Base-by-base conservation (phyloP, 2,329 filamentous ascomycete species). In the Neospermospora avenae region DNA sequence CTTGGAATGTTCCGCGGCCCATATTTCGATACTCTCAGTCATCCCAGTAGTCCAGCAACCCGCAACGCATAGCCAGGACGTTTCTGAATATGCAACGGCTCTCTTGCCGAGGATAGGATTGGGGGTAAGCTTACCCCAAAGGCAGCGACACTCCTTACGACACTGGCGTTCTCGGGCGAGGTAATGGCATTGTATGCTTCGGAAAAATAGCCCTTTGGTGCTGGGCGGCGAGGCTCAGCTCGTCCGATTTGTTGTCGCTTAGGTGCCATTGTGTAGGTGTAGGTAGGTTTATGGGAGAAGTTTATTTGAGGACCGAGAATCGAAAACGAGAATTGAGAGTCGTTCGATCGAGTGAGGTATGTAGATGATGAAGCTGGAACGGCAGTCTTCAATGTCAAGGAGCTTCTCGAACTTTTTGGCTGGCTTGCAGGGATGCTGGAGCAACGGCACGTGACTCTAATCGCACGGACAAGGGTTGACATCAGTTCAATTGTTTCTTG, bases 71-170 rank as follows among this genome's bases (percentile, higher is more conserved):
- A 28, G 10, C 4, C 34, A 49, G 18, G 28, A 22, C n/a, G 16
- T 22, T 39, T 22, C 20, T 5, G 18, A 14, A n/a, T 18, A 42
- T 3, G 24, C 28, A 4, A 6, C 24, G 16, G 24, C 14, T 16
- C 14, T 37, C 16, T 20, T n/a, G 24, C 41, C 28, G 18, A 25
- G 37, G 24, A 45, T 28, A 54, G 41, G n/a, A n/a, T n/a, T n/a
- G n/a, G n/a, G 24, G 6, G n/a, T 31, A 41, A n/a, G 62, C 86
- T 72, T 80, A 90, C 86, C 58, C 85, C 86, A 71, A 90, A 90
- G 68, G 89, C 74, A 65, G 83, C 79, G 67, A 90, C 76, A 71
- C 86, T 89, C 69, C 84, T 81, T 62, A 90, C 86, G 59, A 89
- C 82, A 59, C 85, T 82, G 52, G 84, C 81, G 75, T 90, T 90